Base-by-base conservation (phyloP, 2,329 filamentous ascomycete species). In the Cladophialophora yegresii region DNA sequence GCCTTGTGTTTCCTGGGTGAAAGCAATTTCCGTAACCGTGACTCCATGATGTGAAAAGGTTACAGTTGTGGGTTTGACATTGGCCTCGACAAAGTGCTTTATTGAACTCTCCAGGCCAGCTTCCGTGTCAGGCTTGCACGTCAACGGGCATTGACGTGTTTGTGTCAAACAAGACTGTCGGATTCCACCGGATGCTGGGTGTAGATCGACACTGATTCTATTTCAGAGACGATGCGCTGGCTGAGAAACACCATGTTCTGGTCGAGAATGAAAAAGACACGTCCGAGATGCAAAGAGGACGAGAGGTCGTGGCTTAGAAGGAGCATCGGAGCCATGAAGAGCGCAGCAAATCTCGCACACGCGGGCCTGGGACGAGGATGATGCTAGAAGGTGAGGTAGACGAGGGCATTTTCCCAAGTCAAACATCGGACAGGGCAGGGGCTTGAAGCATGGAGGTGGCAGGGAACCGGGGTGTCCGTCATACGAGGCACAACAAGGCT, bases 341-440 rank as follows among this genome's bases (percentile, higher is more conserved):
- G 28, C 51, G 32, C 51, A 59, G 58, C 61, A 64, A 66, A 66
- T 64, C 59, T 67, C 62, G 61, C 45, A 62, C 59, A 47, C 47
- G 32, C 53, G 22, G 20, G 32, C 23, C 26, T 23, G 10, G 55
- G 30, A 30, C 61, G 47, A 61, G 57, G 58, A 58, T 58, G 54
- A 59, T 62, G 63, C 59, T 65, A 40, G 63, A 62, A 58, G 64
- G 57, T 60, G 58, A 54, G 49, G 54, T 47, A 16, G 56, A 66
- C 58, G 51, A 63, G 64, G 61, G 54, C 58, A 28, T 58, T 65
- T 61, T 64, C 54, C 53, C 12, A 63, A 23, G 65, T 64, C 61
- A 64, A 62, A 67, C 65, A 62, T n/a, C n/a, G 36, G 61, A 63
- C 66, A 66, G 57, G 66, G 64, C 60, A 66, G 26, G 54, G 40